Percentiles rank a stretch among this genome's conserved stretches.
phyloP scores from a whole-genome alignment of 2,329 filamentous ascomycete species.

The Xylaria digitata region DNA sequence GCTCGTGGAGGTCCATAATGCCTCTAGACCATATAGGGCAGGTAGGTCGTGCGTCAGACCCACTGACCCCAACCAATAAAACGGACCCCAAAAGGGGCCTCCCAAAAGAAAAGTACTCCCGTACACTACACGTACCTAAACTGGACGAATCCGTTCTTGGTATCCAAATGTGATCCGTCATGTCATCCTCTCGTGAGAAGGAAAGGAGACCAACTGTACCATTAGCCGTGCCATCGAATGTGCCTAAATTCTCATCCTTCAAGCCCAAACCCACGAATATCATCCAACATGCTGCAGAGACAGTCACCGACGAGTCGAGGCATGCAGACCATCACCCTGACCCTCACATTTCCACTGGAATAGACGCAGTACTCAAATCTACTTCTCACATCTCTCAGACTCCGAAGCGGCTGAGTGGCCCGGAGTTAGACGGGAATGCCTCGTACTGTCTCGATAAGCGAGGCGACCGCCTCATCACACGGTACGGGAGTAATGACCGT shows the following conservation, averaged over 20 bases:
- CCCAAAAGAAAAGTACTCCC: too few relatives aligned
- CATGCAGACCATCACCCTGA: slow-evolving; percentile 15
- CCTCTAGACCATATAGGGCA: too few relatives aligned
- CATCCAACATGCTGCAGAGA: slow-evolving; percentile 17
- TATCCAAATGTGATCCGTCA: neutral
- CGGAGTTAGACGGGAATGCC: slow-evolving; percentile 37
- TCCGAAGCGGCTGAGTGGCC: slow-evolving; percentile 31
- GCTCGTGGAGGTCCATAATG: too few relatives aligned
- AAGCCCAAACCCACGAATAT: slow-evolving; percentile 50
- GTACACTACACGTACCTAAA: neutral
- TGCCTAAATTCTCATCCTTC: slow-evolving; percentile 83
- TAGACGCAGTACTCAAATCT: slow-evolving; percentile 30
- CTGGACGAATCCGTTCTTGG: slow-evolving; percentile 5
- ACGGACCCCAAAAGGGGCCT: too few relatives aligned
- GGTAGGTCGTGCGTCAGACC: too few relatives aligned
- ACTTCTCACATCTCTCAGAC: slow-evolving; percentile 17
- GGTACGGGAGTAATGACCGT: slow-evolving; percentile 79
- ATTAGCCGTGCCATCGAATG: slow-evolving; percentile 32
- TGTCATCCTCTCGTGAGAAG: slow-evolving; percentile 45
- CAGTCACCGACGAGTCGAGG: slow-evolving; percentile 34
- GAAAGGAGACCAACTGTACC: slow-evolving; percentile 41
- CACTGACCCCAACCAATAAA: neutral
- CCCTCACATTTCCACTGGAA: slow-evolving; percentile 19
- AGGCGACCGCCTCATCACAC: slow-evolving; percentile 80
- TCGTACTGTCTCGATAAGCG: slow-evolving; percentile 75